Evolutionary conservation across 192 early-diverging fungal genomes (phyloP).

Genomic region (Piromyces sp.): DNA sequence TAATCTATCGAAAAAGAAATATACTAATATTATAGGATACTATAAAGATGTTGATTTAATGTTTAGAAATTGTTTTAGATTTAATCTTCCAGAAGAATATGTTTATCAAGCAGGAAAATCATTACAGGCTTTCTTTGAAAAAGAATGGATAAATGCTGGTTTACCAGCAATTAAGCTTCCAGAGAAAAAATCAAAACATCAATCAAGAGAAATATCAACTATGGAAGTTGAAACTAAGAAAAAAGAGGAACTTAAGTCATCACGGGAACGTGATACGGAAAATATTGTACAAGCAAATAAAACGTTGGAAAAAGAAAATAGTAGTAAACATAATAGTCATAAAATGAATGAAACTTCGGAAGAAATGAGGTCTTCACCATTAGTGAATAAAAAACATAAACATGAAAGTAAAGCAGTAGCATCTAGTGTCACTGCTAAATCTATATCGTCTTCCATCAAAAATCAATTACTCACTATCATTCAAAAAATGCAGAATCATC

Average conservation of each 20-base stretch:
- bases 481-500: conserved; percentile 8
- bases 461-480: background rate
- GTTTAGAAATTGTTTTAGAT: conserved; percentile 52
- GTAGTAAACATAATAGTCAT: background rate
- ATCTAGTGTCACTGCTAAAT: background rate
- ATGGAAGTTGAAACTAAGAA: background rate
- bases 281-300: background rate
- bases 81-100: conserved; percentile 44
- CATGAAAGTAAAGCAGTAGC: background rate
- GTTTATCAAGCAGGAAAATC: conserved; percentile 13
- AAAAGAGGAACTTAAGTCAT: background rate
- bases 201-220: background rate
- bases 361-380: background rate
- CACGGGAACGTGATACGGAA: background rate
- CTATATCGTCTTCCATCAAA: background rate
- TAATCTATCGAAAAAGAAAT: conserved; percentile 29
- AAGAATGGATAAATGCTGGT: conserved; percentile 9
- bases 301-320: background rate
- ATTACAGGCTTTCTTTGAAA: conserved; percentile 7
- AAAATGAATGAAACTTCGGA: background rate
- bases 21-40: conserved; percentile 15
- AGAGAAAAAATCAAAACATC: background rate
- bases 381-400: background rate
- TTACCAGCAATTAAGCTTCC: background rate
- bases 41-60: conserved; percentile 21